These are phyloP conservation scores for Nemania sp. DNA, from an alignment of 2,329 filamentous ascomycete species.

Conservation along the genomic window DNA sequence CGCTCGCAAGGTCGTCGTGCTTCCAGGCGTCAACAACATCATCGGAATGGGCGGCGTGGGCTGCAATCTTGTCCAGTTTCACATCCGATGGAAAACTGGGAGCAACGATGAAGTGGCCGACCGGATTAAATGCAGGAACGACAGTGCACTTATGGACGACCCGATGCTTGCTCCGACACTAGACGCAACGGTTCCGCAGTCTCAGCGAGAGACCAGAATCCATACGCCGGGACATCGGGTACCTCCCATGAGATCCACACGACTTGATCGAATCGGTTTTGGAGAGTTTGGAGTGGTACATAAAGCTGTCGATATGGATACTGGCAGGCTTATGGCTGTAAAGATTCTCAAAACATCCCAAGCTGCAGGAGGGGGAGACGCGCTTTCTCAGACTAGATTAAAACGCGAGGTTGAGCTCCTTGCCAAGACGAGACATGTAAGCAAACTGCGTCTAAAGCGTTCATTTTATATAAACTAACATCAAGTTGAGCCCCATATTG, in stretches of 20 bases:
- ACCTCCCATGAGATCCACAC: neutral
- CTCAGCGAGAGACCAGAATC: neutral
- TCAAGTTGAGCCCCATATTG: neutral
- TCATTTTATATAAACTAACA: neutral
- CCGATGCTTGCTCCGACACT: neutral
- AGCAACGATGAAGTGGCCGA: neutral
- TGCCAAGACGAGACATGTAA: neutral
- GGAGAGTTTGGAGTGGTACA: neutral
- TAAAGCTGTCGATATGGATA: neutral
- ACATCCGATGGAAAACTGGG: neutral
- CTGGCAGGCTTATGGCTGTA: neutral
- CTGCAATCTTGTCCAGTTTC: neutral
- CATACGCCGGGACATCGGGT: neutral
- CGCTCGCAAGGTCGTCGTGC: conserved; percentile 2
- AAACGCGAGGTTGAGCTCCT: neutral
- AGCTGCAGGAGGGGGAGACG: fast-evolving
- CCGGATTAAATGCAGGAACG: neutral
- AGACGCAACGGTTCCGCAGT: neutral
- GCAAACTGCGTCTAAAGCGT: neutral
- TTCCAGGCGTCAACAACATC: fast-evolving
- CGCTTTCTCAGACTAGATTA: fast-evolving
- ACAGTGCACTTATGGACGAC: neutral
- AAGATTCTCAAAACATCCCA: neutral
- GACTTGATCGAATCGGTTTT: fast-evolving
- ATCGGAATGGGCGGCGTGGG: neutral